Evolutionary conservation across 305 asterid genomes (phyloP).

Genomic region (Ilex paraguariensis): DNA sequence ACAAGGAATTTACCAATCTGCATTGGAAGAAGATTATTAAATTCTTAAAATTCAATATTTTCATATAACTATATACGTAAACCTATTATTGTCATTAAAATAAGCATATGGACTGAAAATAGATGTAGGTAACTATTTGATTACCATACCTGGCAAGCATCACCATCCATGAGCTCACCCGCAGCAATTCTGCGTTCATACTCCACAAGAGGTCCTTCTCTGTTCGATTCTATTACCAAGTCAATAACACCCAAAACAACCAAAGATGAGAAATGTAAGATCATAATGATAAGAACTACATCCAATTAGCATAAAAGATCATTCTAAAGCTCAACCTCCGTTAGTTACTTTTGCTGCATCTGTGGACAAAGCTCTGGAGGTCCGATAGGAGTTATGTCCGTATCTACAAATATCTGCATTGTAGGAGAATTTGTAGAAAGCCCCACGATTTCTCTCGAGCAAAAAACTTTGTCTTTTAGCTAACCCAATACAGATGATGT

Average conservation of each 20-base stretch:
- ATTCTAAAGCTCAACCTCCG: constrained; percentile 38
- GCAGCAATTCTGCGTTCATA: constrained; percentile 70
- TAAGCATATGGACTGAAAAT: too few species aligned
- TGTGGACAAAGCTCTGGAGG: constrained; percentile 40
- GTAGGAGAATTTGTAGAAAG: constrained; percentile 28
- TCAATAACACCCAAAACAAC: constrained; percentile 6
- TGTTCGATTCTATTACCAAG: constrained; percentile 27
- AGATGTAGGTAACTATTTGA: not conserved
- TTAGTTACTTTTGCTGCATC: constrained; percentile 42
- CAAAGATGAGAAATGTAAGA: constrained; percentile 4
- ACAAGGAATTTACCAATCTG: not conserved
- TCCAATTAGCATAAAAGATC: not conserved
- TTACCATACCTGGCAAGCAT: constrained; percentile 62
- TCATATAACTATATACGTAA: too few species aligned
- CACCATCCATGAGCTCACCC: constrained; percentile 83
- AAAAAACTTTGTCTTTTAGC: constrained; percentile 21
- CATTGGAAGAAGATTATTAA: not conserved
- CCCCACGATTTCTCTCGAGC: constrained; percentile 18
- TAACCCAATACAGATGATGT: constrained; percentile 22
- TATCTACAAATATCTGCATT: constrained; percentile 30
- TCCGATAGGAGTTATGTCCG: constrained; percentile 26
- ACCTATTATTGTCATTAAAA: too few species aligned
- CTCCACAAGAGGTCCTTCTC: constrained; percentile 76
- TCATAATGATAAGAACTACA: not conserved
- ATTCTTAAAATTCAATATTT: too few species aligned